Percentiles rank a stretch among this genome's conserved stretches.
phyloP scores from a whole-genome alignment of 352 stramenopile genomes.

The Thraustotheca clavata region DNA sequence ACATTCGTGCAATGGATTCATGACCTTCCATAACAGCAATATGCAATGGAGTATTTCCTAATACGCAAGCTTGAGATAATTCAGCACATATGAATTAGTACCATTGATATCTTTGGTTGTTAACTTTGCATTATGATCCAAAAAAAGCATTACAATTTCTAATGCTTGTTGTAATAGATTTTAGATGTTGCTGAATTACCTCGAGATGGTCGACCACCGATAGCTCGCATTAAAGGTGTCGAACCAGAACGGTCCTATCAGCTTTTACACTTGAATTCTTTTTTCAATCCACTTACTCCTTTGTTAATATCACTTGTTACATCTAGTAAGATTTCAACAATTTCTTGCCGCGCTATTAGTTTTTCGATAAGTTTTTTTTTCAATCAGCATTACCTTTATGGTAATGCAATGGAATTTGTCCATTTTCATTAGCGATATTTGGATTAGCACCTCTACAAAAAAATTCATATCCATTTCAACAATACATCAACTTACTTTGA shows the following conservation, averaged over 20 bases:
- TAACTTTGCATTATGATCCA: slow-evolving; percentile 52
- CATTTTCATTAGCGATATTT: slow-evolving; percentile 62
- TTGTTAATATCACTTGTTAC: slow-evolving; percentile 58
- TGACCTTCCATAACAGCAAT: slow-evolving; percentile 56
- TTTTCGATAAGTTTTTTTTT: background rate
- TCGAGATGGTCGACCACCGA: slow-evolving; percentile 45
- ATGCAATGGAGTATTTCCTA: slow-evolving; percentile 62
- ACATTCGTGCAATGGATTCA: slow-evolving; percentile 46
- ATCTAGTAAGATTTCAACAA: slow-evolving; percentile 55
- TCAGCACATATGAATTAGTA: background rate
- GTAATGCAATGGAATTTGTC: slow-evolving; percentile 65
- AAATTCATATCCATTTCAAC: background rate
- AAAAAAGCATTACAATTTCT: slow-evolving; percentile 51
- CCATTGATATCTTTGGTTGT: slow-evolving; percentile 41
- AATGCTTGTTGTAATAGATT: background rate
- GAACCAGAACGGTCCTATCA: slow-evolving; percentile 52
- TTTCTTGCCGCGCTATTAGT: slow-evolving; percentile 42
- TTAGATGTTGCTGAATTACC: slow-evolving; percentile 24
- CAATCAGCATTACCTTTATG: slow-evolving; percentile 37
- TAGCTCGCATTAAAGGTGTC: slow-evolving; percentile 50
- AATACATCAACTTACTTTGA: slow-evolving; percentile 34
- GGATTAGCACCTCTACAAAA: slow-evolving; percentile 40
- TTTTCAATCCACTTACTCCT: slow-evolving; percentile 32
- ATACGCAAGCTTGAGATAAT: background rate
- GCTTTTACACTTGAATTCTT: too few species aligned